A percentile compares a stretch with the other conserved stretches of the same genome.
Evolutionary conservation across 306 rosid genomes (phyloP).

Genomic region (Mimosa pudica): DNA sequence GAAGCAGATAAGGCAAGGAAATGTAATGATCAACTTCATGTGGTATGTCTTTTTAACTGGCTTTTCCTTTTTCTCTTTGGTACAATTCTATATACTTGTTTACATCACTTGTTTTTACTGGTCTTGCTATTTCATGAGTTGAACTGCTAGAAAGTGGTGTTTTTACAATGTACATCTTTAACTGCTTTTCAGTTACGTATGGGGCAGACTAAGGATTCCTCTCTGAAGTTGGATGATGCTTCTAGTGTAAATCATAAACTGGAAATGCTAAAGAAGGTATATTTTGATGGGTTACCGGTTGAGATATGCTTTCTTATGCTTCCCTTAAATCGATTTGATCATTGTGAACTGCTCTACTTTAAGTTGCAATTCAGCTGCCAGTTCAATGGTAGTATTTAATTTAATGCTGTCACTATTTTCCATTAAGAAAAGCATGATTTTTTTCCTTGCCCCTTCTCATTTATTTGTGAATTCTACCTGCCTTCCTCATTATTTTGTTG

Average conservation of each 20-base stretch:
- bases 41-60: slow-evolving; percentile 44
- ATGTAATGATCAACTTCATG: slow-evolving; percentile 61
- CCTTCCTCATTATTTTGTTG: slow-evolving; percentile 17
- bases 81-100: neutral
- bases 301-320: slow-evolving; percentile 7
- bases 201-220: slow-evolving; percentile 54
- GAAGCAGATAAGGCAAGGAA: slow-evolving; percentile 54
- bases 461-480: neutral
- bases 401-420: slow-evolving; percentile 7
- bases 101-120: slow-evolving; percentile 2
- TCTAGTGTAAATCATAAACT: slow-evolving; percentile 50
- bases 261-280: slow-evolving; percentile 61
- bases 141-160: slow-evolving; percentile 5
- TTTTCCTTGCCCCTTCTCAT: neutral
- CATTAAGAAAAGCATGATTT: neutral
- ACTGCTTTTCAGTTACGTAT: slow-evolving; percentile 22
- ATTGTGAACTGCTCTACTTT: slow-evolving; percentile 13
- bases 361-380: neutral
- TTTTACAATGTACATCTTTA: slow-evolving; percentile 25
- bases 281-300: slow-evolving; percentile 2
- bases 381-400: neutral
- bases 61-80: slow-evolving; percentile 10
- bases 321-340: neutral
- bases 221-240: slow-evolving; percentile 41
- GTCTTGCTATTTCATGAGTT: slow-evolving; percentile 13